Conservation (phyloP, 371 early-diverging fungal genomes). For the Rhizopus arrhizus region DNA sequence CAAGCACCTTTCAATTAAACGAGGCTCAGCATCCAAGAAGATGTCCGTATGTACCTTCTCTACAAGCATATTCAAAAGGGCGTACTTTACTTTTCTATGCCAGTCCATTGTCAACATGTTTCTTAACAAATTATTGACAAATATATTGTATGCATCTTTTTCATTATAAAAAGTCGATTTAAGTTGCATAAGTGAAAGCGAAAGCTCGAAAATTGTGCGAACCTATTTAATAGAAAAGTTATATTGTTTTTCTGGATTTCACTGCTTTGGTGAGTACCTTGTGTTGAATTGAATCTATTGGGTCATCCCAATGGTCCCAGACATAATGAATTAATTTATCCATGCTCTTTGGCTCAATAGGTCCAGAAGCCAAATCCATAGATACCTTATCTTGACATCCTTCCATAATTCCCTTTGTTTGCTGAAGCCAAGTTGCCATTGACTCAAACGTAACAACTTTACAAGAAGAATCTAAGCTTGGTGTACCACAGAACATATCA, state of each 20-base stretch:
- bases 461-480: constrained; percentile 62
- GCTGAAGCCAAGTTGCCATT: constrained; percentile 72
- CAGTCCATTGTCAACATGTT: constrained; percentile 59
- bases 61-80: constrained; percentile 68
- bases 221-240: constrained; percentile 29
- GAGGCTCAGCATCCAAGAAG: constrained; percentile 57
- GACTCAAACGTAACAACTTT: constrained; percentile 76
- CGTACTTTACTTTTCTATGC: constrained; percentile 71
- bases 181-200: constrained; percentile 56
- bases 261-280: constrained; percentile 43
- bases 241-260: neutral
- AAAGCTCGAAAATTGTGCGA: constrained; percentile 64
- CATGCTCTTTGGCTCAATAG: constrained; percentile 43
- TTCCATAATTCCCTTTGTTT: constrained; percentile 44
- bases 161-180: constrained; percentile 36
- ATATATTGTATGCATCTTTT: constrained; percentile 38
- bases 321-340: constrained; percentile 67
- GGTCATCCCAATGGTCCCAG: constrained; percentile 83
- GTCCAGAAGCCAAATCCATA: constrained; percentile 22
- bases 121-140: constrained; percentile 42
- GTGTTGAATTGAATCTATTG: constrained; percentile 76
- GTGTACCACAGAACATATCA: constrained; percentile 49
- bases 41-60: constrained; percentile 58
- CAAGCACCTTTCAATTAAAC: constrained; percentile 60
- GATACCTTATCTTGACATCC: constrained; percentile 2